These are phyloP conservation scores for Calonectria leucothoes DNA, from an alignment of 2,329 filamentous ascomycete species.

Conservation along the genomic window DNA sequence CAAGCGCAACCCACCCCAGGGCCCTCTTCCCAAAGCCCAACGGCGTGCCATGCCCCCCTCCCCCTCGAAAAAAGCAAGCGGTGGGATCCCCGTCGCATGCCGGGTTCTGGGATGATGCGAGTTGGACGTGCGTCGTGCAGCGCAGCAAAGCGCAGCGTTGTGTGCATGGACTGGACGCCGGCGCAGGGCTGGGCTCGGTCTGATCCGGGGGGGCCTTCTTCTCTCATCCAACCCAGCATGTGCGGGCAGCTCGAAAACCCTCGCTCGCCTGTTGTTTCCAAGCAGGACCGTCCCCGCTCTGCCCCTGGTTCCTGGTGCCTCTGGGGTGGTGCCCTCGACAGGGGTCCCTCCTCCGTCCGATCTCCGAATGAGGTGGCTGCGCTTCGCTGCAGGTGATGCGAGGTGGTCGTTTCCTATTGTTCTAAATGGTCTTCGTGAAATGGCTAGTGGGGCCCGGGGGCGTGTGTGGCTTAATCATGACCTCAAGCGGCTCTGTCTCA, in stretches of 20 bases:
- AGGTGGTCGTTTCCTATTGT: slow-evolving; percentile 4
- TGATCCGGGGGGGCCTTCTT: slow-evolving; percentile 13
- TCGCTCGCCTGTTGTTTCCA: background rate
- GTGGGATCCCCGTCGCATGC: slow-evolving; percentile 25
- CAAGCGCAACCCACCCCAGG: background rate
- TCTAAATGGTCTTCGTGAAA: background rate
- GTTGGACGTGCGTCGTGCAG: slow-evolving; percentile 20
- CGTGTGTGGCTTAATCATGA: background rate
- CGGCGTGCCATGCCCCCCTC: background rate
- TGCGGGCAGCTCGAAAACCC: background rate
- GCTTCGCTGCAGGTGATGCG: slow-evolving; percentile 36
- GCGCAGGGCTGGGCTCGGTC: slow-evolving; percentile 12
- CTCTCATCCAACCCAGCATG: background rate
- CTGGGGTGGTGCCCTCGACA: slow-evolving; percentile 16
- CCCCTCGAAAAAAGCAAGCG: slow-evolving; percentile 35
- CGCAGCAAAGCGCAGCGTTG: slow-evolving; percentile 29
- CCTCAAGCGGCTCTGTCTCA: slow-evolving; percentile 10
- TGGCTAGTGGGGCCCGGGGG: slow-evolving; percentile 10
- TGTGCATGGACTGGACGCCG: slow-evolving; percentile 12
- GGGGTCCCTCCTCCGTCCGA: slow-evolving; percentile 28
- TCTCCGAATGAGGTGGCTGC: slow-evolving; percentile 28
- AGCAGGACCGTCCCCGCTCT: background rate
- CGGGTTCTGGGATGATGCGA: slow-evolving; percentile 23
- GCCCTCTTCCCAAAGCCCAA: slow-evolving; percentile 6
- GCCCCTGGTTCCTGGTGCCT: slow-evolving; percentile 25